phyloP scores from a whole-genome alignment of 768 basidiomycete genomes.

The Kwoniella sp. region DNA sequence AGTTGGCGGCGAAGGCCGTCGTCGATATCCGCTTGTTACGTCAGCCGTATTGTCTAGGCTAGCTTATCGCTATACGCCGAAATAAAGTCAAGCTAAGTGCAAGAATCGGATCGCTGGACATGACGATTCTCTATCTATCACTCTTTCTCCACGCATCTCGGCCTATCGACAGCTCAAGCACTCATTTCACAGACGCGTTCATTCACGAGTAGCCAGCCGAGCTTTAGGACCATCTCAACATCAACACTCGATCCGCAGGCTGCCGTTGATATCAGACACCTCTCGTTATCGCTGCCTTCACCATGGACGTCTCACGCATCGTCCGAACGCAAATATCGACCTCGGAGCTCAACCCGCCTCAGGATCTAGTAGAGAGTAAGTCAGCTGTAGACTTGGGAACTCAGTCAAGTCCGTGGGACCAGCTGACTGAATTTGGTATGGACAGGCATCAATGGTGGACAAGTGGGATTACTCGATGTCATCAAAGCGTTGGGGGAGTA shows the following conservation, averaged over 20 bases:
- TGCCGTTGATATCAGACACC: too few species aligned
- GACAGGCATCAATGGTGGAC: conserved; percentile 63
- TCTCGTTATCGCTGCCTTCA: too few species aligned
- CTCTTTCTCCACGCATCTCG: too few species aligned
- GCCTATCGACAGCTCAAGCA: too few species aligned
- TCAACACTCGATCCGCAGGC: too few species aligned
- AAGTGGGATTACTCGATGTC: conserved; percentile 69
- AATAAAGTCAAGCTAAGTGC: too few species aligned
- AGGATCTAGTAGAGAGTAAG: conserved; percentile 50
- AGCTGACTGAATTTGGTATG: not conserved
- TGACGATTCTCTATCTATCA: too few species aligned
- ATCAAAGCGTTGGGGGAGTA: conserved; percentile 87
- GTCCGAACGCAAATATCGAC: conserved; percentile 54
- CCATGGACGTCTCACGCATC: conserved; percentile 51
- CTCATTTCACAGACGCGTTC: too few species aligned
- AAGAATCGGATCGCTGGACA: not conserved
- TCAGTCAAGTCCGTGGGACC: not conserved
- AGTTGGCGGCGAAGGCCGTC: not conserved
- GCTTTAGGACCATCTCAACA: too few species aligned
- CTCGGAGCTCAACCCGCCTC: conserved; percentile 46
- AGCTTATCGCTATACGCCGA: not conserved
- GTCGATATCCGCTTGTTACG: not conserved
- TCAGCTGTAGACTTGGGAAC: not conserved
- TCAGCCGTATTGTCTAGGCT: not conserved
- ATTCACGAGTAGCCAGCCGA: too few species aligned